Conservation (phyloP, 768 basidiomycete genomes). For the Hygrophorus pudorinus region DNA sequence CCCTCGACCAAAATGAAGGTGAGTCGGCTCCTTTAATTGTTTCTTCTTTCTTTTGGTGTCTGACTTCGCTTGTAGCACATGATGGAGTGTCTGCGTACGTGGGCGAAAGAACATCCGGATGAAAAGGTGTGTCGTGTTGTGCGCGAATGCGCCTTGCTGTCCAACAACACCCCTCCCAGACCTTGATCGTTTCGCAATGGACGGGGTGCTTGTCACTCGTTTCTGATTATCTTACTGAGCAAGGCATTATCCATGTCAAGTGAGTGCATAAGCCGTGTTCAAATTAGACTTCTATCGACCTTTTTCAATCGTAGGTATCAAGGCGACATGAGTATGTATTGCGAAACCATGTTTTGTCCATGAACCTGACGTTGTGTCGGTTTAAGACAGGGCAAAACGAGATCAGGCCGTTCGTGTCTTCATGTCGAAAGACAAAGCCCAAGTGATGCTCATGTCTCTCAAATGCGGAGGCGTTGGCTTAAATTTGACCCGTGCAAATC, state of each 20-base stretch:
- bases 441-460: slow-evolving; percentile 52
- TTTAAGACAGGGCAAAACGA: slow-evolving; percentile 36
- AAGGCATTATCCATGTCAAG: slow-evolving; percentile 46
- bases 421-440: slow-evolving; percentile 48
- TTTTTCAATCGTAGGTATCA: slow-evolving; percentile 39
- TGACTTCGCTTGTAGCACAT: slow-evolving; percentile 29
- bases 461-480: slow-evolving; percentile 47
- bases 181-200: slow-evolving; percentile 65
- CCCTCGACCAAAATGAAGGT: slow-evolving; percentile 75
- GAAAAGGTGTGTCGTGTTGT: slow-evolving; percentile 40
- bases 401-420: slow-evolving; percentile 47
- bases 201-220: slow-evolving; percentile 53
- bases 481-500: slow-evolving; percentile 45
- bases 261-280: slow-evolving; percentile 15
- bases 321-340: slow-evolving; percentile 52
- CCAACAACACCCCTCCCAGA: slow-evolving; percentile 21
- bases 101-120: slow-evolving; percentile 37
- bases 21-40: slow-evolving; percentile 7
- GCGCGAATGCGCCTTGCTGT: neutral
- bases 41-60: neutral
- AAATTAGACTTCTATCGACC: neutral
- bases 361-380: too few species aligned
- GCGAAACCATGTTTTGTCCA: too few species aligned
- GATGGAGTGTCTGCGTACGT: slow-evolving; percentile 45
- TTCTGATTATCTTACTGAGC: slow-evolving; percentile 48